These are phyloP conservation scores for Vitis amurensis DNA, from an alignment of 164 flowering plant species.

Conservation along the genomic window DNA sequence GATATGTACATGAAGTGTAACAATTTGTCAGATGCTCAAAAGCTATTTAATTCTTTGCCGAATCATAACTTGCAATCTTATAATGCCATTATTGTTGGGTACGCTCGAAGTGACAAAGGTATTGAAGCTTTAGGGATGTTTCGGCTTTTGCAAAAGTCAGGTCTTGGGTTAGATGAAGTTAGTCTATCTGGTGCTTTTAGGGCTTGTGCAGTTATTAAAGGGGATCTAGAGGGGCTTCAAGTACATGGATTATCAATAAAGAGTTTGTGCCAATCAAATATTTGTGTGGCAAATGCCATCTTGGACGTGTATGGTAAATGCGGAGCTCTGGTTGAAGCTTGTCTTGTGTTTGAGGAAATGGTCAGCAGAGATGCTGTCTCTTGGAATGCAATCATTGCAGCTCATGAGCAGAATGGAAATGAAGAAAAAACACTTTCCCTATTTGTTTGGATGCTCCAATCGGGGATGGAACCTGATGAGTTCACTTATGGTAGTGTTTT, in stretches of 20 bases:
- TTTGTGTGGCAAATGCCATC: constrained; percentile 74
- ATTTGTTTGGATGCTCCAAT: constrained; percentile 56
- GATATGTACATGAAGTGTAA: constrained; percentile 87
- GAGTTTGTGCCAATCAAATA: constrained; percentile 32
- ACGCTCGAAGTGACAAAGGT: constrained; percentile 41
- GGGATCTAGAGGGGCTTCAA: constrained; percentile 55
- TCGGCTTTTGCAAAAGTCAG: constrained; percentile 35
- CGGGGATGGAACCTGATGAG: constrained; percentile 70
- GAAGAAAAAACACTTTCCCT: constrained; percentile 44
- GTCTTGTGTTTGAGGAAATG: constrained; percentile 57
- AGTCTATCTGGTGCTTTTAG: constrained; percentile 68
- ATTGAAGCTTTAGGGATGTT: constrained; percentile 56
- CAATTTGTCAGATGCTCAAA: constrained; percentile 47
- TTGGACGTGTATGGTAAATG: constrained; percentile 92
- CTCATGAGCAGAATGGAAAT: constrained; percentile 64
- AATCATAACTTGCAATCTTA: constrained; percentile 50
- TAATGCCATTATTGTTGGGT: constrained; percentile 73
- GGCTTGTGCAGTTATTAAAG: constrained; percentile 60
- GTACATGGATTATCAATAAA: constrained; percentile 62
- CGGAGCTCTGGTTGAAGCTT: constrained; percentile 56
- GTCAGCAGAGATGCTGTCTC: constrained; percentile 70
- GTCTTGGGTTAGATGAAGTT: constrained; percentile 61
- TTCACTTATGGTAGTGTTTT: constrained; percentile 81
- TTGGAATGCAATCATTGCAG: constrained; percentile 84
- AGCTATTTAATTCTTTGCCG: constrained; percentile 50